These are phyloP conservation scores for Aspergillus hortae DNA, from an alignment of 2,329 filamentous ascomycete genomes.

Conservation along the genomic window DNA sequence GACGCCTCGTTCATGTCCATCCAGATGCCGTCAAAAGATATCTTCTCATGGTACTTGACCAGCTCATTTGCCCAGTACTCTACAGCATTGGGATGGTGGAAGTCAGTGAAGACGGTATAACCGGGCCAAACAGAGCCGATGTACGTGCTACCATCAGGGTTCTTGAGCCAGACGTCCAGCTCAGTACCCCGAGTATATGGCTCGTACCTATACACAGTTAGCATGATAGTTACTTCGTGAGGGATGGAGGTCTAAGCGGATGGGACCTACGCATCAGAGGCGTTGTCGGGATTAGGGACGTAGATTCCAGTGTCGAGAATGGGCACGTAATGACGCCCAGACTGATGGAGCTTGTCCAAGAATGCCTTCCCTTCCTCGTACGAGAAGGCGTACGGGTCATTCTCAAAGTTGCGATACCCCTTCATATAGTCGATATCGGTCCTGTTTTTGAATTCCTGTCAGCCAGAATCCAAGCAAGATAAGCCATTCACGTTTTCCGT, in stretches of 20 bases:
- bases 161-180: neutral
- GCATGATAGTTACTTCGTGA: too few species aligned
- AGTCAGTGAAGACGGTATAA: conserved; percentile 69
- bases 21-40: conserved; percentile 62
- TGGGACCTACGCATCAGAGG: too few species aligned
- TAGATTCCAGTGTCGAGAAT: too few species aligned
- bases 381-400: conserved; percentile 33
- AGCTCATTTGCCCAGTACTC: conserved; percentile 70
- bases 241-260: too few species aligned
- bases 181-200: conserved; percentile 28
- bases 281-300: too few species aligned
- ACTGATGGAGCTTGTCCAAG: too few species aligned
- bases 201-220: conserved; percentile 6
- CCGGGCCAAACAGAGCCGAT: conserved; percentile 78
- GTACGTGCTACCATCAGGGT: conserved; percentile 12
- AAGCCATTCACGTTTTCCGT: too few species aligned
- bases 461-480: too few species aligned
- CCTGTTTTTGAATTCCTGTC: too few species aligned
- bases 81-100: conserved; percentile 65
- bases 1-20: conserved; percentile 65
- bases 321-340: too few species aligned
- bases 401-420: conserved; percentile 34
- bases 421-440: conserved; percentile 46
- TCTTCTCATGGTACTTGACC: conserved; percentile 42
- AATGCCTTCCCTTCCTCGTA: too few species aligned